Conservation (phyloP, 1,139 yeast species). For the Debaryomyces subglobosus region DNA sequence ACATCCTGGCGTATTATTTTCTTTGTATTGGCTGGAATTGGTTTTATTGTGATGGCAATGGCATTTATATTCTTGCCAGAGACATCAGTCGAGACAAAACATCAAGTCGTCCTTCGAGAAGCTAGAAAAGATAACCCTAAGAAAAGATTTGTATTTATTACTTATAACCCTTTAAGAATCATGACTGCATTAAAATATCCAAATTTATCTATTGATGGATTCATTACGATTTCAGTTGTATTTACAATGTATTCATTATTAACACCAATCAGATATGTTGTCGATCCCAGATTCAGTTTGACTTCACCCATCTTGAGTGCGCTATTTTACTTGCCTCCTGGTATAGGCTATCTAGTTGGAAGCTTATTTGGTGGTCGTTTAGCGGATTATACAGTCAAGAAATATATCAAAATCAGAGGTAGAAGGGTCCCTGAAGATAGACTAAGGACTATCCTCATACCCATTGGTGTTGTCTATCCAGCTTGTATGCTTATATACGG, state of each 20-base stretch:
- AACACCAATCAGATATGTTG: conserved; percentile 57
- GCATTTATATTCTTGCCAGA: conserved; percentile 43
- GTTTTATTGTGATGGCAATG: conserved; percentile 28
- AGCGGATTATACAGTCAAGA: conserved; percentile 49
- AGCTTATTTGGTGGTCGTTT: conserved; percentile 53
- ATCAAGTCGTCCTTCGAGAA: conserved; percentile 18
- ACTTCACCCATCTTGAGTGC: conserved; percentile 50
- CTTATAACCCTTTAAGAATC: conserved; percentile 48
- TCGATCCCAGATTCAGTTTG: conserved; percentile 54
- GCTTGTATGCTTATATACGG: conserved; percentile 50
- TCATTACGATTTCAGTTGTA: conserved; percentile 39
- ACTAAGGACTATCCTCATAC: conserved; percentile 38
- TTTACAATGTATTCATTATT: conserved; percentile 54
- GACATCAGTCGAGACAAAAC: conserved; percentile 36
- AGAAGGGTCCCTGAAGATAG: conserved; percentile 55
- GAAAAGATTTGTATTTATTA: conserved; percentile 40
- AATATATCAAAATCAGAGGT: conserved; percentile 46
- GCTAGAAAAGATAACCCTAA: conserved; percentile 21
- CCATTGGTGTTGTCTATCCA: conserved; percentile 45
- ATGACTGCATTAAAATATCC: conserved; percentile 42
- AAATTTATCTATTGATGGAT: conserved; percentile 47
- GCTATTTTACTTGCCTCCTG: conserved; percentile 57
- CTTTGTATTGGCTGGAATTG: conserved; percentile 47
- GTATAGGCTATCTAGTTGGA: conserved; percentile 51
- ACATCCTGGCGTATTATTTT: conserved; percentile 55